phyloP scores from a whole-genome alignment of 805 yeast genomes.

The Kregervanrija fluxuum region DNA sequence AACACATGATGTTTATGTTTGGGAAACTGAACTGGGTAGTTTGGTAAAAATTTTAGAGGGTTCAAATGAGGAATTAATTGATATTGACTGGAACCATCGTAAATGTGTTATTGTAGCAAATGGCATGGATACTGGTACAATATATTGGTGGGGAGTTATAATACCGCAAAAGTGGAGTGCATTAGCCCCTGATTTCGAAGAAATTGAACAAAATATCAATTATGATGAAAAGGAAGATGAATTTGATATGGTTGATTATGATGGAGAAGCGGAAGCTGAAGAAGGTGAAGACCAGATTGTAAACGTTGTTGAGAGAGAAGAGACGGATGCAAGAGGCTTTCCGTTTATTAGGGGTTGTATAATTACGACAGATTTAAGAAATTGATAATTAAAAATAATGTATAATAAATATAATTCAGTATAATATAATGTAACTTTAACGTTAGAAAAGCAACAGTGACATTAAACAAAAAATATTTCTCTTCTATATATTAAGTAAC shows the following conservation, averaged over 20 bases:
- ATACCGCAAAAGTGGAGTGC: slow-evolving; percentile 96
- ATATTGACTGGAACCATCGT: slow-evolving; percentile 79
- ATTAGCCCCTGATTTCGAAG: slow-evolving; percentile 92
- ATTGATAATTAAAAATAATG: not conserved
- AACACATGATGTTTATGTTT: slow-evolving; percentile 81
- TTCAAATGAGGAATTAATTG: slow-evolving; percentile 79
- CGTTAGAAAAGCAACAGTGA: too few relatives aligned
- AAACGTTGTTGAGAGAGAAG: slow-evolving; percentile 62
- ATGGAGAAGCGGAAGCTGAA: slow-evolving; percentile 36
- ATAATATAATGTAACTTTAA: too few relatives aligned
- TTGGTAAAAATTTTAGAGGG: slow-evolving; percentile 82
- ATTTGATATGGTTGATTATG: slow-evolving; percentile 73
- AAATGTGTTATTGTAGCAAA: slow-evolving; percentile 72
- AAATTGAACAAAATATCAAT: slow-evolving; percentile 84
- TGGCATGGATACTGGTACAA: slow-evolving; percentile 77
- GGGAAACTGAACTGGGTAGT: slow-evolving; percentile 91
- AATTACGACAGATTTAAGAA: slow-evolving; percentile 30
- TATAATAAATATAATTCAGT: too few relatives aligned
- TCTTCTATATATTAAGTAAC: not conserved
- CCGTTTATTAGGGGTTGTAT: slow-evolving; percentile 48
- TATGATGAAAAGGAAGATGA: slow-evolving; percentile 88
- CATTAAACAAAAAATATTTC: too few relatives aligned
- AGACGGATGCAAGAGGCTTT: slow-evolving; percentile 67
- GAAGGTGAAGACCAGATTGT: slow-evolving; percentile 54
- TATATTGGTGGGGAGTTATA: slow-evolving; percentile 74